phyloP scores from a whole-genome alignment of 2,329 filamentous ascomycete genomes.

The Monilinia polystroma region DNA sequence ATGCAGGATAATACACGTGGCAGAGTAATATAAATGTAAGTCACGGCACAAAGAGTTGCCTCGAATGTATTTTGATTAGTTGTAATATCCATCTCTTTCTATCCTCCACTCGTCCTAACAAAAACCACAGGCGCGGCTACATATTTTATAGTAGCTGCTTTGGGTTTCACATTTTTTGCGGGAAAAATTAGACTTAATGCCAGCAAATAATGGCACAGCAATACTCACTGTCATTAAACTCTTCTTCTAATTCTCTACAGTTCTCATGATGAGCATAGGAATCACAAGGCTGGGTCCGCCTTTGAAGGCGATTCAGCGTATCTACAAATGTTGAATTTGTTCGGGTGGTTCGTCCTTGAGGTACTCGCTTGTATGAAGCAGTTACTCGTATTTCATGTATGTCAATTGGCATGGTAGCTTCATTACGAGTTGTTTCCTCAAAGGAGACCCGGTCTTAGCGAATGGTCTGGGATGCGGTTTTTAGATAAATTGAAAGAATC shows the following conservation, averaged over 20 bases:
- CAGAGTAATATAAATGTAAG: background rate
- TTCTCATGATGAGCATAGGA: slow-evolving; percentile 3
- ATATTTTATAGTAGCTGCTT: background rate
- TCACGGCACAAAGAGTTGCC: background rate
- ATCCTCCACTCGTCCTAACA: slow-evolving; percentile 1
- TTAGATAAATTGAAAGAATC: background rate
- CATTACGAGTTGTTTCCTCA: background rate
- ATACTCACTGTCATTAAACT: background rate
- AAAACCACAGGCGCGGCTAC: background rate
- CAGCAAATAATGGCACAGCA: slow-evolving; percentile 8
- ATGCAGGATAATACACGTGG: background rate
- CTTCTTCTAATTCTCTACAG: slow-evolving; percentile 5
- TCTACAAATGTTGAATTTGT: slow-evolving; percentile 3
- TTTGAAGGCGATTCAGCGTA: background rate
- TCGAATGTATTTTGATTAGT: background rate
- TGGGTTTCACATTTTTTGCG: background rate
- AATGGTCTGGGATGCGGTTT: background rate
- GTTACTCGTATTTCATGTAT: background rate
- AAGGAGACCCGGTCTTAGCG: background rate
- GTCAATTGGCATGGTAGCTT: background rate
- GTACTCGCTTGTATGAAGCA: background rate
- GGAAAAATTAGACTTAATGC: background rate
- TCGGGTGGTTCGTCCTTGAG: slow-evolving; percentile 1
- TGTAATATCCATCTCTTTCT: background rate
- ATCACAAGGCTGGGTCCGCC: background rate